A percentile compares a stretch with the other conserved stretches of the same genome.
Conservation (phyloP, 495 filamentous ascomycete species). For the Lophiotrema nucula region DNA sequence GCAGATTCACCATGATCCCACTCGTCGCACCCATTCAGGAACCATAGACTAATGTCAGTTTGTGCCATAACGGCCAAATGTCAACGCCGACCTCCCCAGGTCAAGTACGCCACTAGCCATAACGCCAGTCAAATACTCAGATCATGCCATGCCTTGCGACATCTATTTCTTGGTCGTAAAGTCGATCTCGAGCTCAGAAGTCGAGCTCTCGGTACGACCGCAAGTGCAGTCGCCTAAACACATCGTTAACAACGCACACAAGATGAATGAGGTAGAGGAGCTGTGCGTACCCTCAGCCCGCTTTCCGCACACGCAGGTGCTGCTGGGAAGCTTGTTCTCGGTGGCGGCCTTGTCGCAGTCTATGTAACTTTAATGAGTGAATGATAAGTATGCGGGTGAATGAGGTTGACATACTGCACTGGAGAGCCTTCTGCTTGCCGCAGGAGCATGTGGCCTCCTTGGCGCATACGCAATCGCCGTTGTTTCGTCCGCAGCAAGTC, state of each 20-base stretch:
- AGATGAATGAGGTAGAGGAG: neutral
- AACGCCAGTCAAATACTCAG: neutral
- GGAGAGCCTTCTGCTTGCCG: constrained; percentile 77
- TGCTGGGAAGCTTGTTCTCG: constrained; percentile 72
- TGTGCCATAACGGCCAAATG: too few relatives aligned
- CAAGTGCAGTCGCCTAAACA: constrained; percentile 78
- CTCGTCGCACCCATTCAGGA: too few relatives aligned
- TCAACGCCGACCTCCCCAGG: too few relatives aligned
- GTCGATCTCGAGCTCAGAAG: constrained; percentile 67
- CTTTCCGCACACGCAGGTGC: constrained; percentile 74
- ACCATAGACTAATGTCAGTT: too few relatives aligned
- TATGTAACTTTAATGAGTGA: constrained; percentile 4
- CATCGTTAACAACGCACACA: constrained; percentile 14
- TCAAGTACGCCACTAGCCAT: constrained; percentile 5
- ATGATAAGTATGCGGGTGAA: neutral
- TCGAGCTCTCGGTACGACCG: constrained; percentile 62
- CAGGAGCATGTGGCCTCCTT: constrained; percentile 78
- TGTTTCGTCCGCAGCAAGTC: constrained; percentile 64
- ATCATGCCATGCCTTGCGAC: neutral
- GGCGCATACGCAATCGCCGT: constrained; percentile 60
- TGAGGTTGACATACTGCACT: constrained; percentile 56
- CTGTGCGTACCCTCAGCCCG: constrained; percentile 61
- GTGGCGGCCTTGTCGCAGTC: constrained; percentile 69
- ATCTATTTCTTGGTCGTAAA: constrained; percentile 64
- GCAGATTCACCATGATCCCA: too few relatives aligned